phyloP scores from a whole-genome alignment of 129 eudicot genomes.

The Centaurea solstitialis region DNA sequence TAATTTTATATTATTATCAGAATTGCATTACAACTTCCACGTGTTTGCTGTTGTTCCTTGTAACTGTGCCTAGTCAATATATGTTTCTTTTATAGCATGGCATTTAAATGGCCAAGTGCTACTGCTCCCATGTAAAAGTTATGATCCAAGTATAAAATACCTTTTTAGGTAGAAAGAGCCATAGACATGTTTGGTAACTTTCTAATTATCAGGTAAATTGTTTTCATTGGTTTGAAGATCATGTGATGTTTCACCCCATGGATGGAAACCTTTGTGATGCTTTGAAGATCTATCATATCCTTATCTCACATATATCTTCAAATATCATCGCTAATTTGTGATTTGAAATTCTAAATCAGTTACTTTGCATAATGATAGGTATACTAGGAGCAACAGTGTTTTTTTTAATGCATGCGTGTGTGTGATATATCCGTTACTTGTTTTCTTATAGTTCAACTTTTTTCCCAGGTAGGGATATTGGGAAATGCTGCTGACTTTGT shows the following conservation, averaged over 20 bases:
- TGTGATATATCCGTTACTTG: conserved; percentile 3
- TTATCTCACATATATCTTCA: neutral
- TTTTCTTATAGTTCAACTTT: conserved; percentile 13
- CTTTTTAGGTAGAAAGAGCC: neutral
- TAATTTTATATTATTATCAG: neutral
- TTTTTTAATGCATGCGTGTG: neutral
- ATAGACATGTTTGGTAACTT: neutral
- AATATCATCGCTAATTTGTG: neutral
- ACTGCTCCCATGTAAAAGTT: neutral
- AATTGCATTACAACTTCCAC: neutral
- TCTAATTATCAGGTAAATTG: neutral
- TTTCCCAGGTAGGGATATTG: conserved; percentile 77
- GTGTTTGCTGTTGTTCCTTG: neutral
- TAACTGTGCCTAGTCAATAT: neutral
- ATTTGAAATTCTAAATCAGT: neutral
- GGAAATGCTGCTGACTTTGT: conserved; percentile 94
- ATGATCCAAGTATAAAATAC: neutral
- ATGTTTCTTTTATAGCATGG: neutral
- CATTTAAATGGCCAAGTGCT: neutral
- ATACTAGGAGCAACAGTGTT: conserved; percentile 3
- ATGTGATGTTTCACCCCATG: neutral
- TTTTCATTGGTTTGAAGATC: neutral
- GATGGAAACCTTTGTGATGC: neutral
- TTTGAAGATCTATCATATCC: neutral
- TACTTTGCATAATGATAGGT: neutral